Evolutionary conservation across 768 basidiomycete genomes (phyloP).

Genomic region (Hortiboletus campestris): DNA sequence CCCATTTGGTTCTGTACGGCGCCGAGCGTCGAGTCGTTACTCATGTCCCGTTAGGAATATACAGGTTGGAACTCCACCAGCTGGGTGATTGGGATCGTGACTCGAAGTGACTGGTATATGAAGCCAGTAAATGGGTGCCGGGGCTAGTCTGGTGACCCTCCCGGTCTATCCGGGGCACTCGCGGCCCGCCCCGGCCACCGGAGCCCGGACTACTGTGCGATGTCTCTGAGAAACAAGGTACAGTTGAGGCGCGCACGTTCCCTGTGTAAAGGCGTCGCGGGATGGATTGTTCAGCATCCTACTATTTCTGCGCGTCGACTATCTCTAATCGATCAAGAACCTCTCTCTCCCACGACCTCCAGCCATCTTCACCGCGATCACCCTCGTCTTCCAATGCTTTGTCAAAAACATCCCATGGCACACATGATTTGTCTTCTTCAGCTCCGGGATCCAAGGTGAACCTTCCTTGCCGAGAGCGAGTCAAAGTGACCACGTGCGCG

Average conservation of each 20-base stretch:
- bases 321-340: conserved; percentile 67
- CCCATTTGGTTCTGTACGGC: neutral
- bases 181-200: neutral
- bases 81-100: neutral
- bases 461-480: conserved; percentile 83
- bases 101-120: neutral
- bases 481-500: conserved; percentile 91
- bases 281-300: neutral
- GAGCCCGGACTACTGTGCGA: neutral
- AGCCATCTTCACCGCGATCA: conserved; percentile 64
- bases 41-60: neutral
- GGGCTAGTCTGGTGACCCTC: too few relatives aligned
- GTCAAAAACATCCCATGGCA: conserved; percentile 74
- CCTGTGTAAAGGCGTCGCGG: neutral
- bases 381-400: conserved; percentile 52
- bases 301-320: conserved; percentile 36
- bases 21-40: neutral
- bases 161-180: too few relatives aligned
- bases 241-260: neutral
- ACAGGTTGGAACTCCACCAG: neutral
- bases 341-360: conserved; percentile 79
- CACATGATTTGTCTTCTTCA: conserved; percentile 57
- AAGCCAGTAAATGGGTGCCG: too few relatives aligned
- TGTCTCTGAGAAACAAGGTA: neutral
- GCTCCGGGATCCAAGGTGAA: conserved; percentile 56